Evolutionary conservation across 331 rosid species (phyloP), one percentile per base, ranked within the genome.

Genomic region (Malus hybrid): DNA sequence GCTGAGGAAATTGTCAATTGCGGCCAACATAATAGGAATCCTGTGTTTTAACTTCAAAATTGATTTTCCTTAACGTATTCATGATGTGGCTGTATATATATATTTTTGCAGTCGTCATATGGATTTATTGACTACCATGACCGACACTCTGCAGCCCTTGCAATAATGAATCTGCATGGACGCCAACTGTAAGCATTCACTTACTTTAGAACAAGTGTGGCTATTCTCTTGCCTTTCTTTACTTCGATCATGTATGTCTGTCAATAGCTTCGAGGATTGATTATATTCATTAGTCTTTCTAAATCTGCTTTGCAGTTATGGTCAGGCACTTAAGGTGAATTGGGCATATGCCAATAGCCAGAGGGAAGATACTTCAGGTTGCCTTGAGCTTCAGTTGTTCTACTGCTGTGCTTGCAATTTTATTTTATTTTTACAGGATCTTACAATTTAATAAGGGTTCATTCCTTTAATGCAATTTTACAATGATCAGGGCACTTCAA

Each of bases 291-390:
- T 69, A 27, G n/a, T 76, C n/a, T 29, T 42, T 72, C 62, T 42
- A 70, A 76, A 70, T 66, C 15, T 60, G 54, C 18, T 77, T 56
- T 42, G 75, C 90, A 91, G 97, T 80, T 91, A 86, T 69, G 97
- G 97, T 71, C 96, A 82, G 83, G 83, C 93, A 63, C 86, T 91
- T 60, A 91, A 91, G 79, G 97, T 91, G 81, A 91, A 91, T 78
- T 91, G 97, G 97, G 97, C 97, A 20, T 91, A 89, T 88, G 89
- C 96, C 67, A 90, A 94, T 79, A 88, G 91, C 81, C 97, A 91
- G 85, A 91, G 96, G 84, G 97, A 88, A 79, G 97, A 91, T 71
- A 91, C 96, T 3, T 85, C 97, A 88, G 97, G 97, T 91, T 76
- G 65, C 77, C 67, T 66, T 75, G 44, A 69, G 32, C 67, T 54